Conservation (phyloP, 2,329 filamentous ascomycete species). For the Colletotrichum neosansevieriae region DNA sequence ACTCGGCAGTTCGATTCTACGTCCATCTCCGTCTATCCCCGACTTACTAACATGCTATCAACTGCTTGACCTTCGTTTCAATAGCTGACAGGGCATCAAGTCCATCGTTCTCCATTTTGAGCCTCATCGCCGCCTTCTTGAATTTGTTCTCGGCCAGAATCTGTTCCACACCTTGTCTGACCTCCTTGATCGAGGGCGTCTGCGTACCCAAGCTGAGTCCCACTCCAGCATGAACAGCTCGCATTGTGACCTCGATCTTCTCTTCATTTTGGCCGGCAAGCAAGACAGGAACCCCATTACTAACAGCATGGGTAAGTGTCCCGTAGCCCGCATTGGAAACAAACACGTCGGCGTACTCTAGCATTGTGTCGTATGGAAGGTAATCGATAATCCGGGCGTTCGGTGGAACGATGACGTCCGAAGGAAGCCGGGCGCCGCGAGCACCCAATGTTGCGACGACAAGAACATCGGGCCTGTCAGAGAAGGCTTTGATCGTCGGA, state of each 20-base stretch:
- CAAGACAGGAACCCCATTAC: constrained; percentile 61
- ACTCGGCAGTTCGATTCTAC: too few species aligned
- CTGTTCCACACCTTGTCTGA: constrained; percentile 7
- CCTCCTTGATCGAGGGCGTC: constrained; percentile 44
- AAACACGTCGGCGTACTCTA: constrained; percentile 59
- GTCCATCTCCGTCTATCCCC: too few species aligned
- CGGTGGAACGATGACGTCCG: constrained; percentile 43
- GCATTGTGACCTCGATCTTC: constrained; percentile 55
- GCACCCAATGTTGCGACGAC: constrained; percentile 49
- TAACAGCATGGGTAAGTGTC: constrained; percentile 58
- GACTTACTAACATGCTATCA: background rate
- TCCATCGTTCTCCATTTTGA: constrained; percentile 21
- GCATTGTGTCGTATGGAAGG: constrained; percentile 60
- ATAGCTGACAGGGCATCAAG: constrained; percentile 23
- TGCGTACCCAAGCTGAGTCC: constrained; percentile 58
- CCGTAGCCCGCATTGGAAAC: constrained; percentile 64
- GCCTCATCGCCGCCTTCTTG: constrained; percentile 28
- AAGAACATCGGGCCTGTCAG: constrained; percentile 52
- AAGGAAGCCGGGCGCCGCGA: constrained; percentile 40
- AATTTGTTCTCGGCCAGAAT: constrained; percentile 23
- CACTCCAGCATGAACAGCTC: constrained; percentile 57
- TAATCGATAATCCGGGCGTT: constrained; percentile 62
- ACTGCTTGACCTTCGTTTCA: constrained; percentile 13
- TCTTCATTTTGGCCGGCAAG: constrained; percentile 57
- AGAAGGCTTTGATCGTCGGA: constrained; percentile 58